Base-by-base conservation (phyloP, 805 yeast genomes). In the Ascoidea asiatica region DNA sequence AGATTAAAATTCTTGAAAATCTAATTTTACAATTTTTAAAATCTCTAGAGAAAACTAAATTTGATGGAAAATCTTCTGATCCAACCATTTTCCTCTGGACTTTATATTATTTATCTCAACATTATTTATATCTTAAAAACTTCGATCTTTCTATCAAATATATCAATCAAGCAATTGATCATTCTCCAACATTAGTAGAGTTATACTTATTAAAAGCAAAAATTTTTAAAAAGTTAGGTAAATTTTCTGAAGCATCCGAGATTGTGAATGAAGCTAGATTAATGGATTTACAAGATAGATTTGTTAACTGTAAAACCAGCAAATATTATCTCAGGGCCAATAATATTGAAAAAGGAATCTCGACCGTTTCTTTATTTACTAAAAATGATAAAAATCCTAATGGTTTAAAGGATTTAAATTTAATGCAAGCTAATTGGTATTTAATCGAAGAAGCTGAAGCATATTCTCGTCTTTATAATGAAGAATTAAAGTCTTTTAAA, bases 371-470 rank as follows among this genome's bases (percentile, higher is more conserved):
- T 2, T 61, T 86, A 46, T 92, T 92, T 68, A 87, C 97, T 18
- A 81, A 81, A 56, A 87, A 84, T 52, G 95, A 85, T 40, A 77
- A 73, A n/a, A 69, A 77, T 2, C 73, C 75, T n/a, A 84, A 83
- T 53, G 97, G 96, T 5, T 75, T 90, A 40, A 79, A 77, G 52
- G 97, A 92, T 58, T 67, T 90, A 53, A 94, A 85, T 56, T 70
- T 74, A 29, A 82, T 92, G 81, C 97, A 92, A 64, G 89, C 82
- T n/a, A 73, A 79, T 43, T 88, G 97, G 95, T 86, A 87, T 49
- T 63, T 92, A 50, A 62, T 73, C 17, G 96, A 87, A 57, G 78
- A 81, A 58, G 97, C 92, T 1, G 94, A 84, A 56, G 80, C 92
- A 3, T 87, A 85, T 53, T 60, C 64, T 43, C 75, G 96, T 53